Conservation (phyloP, 257 asterid species). For the Agastache rugosa region DNA sequence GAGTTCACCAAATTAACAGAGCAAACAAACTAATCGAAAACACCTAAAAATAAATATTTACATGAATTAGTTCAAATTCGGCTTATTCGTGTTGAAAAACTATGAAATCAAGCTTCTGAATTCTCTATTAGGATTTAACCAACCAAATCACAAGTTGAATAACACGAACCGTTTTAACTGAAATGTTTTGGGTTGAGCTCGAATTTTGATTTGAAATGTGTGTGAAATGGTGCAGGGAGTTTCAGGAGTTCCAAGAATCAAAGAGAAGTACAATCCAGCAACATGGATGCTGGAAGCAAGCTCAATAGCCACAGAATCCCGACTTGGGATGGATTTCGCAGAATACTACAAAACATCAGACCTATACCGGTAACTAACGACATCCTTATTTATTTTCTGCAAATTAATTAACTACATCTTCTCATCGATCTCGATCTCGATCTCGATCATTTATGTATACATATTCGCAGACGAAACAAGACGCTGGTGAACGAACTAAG, state of each 20-base stretch:
- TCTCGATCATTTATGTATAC: not conserved
- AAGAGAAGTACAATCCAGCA: constrained; percentile 83
- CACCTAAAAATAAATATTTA: too few relatives aligned
- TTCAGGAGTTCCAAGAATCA: constrained; percentile 68
- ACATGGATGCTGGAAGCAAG: constrained; percentile 94
- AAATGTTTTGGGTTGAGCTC: too few relatives aligned
- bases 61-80: too few relatives aligned
- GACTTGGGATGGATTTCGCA: constrained; percentile 69
- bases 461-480: constrained; percentile 58
- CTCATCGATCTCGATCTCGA: not conserved
- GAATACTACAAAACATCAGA: constrained; percentile 65
- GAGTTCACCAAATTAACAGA: too few relatives aligned
- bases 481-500: constrained; percentile 67
- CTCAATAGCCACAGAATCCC: constrained; percentile 64
- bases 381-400: not conserved
- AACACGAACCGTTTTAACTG: too few relatives aligned
- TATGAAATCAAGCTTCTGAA: too few relatives aligned
- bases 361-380: constrained; percentile 54
- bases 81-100: too few relatives aligned
- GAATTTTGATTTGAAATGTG: too few relatives aligned
- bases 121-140: too few relatives aligned
- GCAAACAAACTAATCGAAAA: too few relatives aligned
- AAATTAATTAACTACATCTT: too few relatives aligned
- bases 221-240: constrained; percentile 54
- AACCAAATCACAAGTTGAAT: too few relatives aligned